Evolutionary conservation across 306 rosid species (phyloP), one percentile per base, ranked within the genome.

Genomic region (Trifolium subterraneum): DNA sequence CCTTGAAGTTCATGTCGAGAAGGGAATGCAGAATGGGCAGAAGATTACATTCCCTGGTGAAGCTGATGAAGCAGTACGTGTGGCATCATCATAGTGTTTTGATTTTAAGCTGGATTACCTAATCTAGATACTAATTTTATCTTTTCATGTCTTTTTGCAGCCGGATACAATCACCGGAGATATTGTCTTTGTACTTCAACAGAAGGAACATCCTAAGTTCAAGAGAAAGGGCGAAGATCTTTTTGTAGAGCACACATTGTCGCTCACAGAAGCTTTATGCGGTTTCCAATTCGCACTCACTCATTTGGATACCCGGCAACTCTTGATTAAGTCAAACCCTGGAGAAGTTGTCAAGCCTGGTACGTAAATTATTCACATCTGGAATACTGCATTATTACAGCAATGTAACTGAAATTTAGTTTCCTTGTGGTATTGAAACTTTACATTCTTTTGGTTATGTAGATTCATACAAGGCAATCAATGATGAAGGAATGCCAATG

Each of bases 401-500:
- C 4, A 7, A 1, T 47, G 15, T 29, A 29, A 11, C 23, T 7
- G 27, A 22, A n/a, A 1, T 41, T 19, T 63, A 7, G 25, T 60
- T 55, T 11, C 3, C 4, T 4, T 22, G 33, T 12, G 33, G 14
- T 22, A 23, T 1, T 56, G 9, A 23, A 22, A 8, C 1, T 4
- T 15, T 42, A 27, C 7, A 23, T 52, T 52, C 1, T 16, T 18
- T 5, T 68, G 50, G 16, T 8, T 38, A 11, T 79, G 51, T 13
- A 83, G 83, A 83, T 71, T 70, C 88, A 47, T 70, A 70, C 72
- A 93, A 93, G 92, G 93, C 90, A 0, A 87, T 90, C 4, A 86
- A 90, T 47, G 96, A 93, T 15, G 98, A 93, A 69, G 98, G 98
- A 7, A 93, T 89, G 98, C 98, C 98, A 7, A 19, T 85, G 80